These are phyloP conservation scores for Aspergillus sp. DNA, from an alignment of 2,329 filamentous ascomycete genomes.

Conservation along the genomic window DNA sequence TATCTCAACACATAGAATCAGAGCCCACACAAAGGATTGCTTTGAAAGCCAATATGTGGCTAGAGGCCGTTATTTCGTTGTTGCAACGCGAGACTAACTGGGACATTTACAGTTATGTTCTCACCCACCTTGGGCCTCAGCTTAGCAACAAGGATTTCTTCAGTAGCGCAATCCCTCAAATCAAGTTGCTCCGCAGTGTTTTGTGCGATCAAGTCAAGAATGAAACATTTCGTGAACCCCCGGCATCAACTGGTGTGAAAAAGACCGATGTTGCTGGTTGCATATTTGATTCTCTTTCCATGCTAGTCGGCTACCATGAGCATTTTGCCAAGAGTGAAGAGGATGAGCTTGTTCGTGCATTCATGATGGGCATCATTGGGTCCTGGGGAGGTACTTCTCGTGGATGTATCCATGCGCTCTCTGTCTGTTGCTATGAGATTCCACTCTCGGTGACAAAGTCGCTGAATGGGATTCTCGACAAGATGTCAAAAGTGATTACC, in stretches of 20 bases:
- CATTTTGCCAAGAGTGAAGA: slow-evolving; percentile 79
- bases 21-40: slow-evolving; percentile 34
- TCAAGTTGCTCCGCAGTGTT: slow-evolving; percentile 69
- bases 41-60: slow-evolving; percentile 63
- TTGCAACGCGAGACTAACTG: slow-evolving; percentile 73
- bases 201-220: slow-evolving; percentile 79
- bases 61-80: slow-evolving; percentile 72
- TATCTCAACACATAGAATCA: slow-evolving; percentile 22
- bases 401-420: slow-evolving; percentile 89
- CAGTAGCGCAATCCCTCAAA: slow-evolving; percentile 64
- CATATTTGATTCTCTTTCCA: slow-evolving; percentile 79
- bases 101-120: slow-evolving; percentile 87
- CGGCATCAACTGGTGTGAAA: slow-evolving; percentile 69
- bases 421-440: slow-evolving; percentile 91
- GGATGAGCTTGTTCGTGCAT: slow-evolving; percentile 82
- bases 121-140: slow-evolving; percentile 82
- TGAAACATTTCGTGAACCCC: slow-evolving; percentile 76
- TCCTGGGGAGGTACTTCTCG: slow-evolving; percentile 83
- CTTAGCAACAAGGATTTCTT: slow-evolving; percentile 88
- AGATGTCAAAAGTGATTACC: slow-evolving; percentile 94
- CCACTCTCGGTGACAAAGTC: slow-evolving; percentile 82
- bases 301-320: slow-evolving; percentile 84
- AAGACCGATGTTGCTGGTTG: slow-evolving; percentile 86
- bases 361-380: slow-evolving; percentile 73
- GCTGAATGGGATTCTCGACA: slow-evolving; percentile 79